Base-by-base conservation (phyloP, 805 yeast species). In the Blastobotrys robertii region DNA sequence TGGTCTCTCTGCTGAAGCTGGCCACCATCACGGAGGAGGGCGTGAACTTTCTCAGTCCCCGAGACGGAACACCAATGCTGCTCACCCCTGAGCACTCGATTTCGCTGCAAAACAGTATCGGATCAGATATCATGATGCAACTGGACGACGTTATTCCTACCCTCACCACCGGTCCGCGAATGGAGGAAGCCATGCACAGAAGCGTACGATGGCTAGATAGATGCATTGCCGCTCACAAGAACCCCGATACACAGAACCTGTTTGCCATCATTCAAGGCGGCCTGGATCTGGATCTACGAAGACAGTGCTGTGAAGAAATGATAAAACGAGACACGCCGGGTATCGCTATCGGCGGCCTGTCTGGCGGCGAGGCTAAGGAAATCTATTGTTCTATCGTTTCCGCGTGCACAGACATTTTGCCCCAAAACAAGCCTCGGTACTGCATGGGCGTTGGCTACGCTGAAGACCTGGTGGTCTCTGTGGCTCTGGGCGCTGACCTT, bases 391-490 rank as follows among this genome's bases (percentile, higher is more conserved):
- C 53, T 34, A 68, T 67, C 38, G 73, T 67, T 2, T 40, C 51
- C 8, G 51, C 56, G 2, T 68, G 73, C 45, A 68, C 72, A 0
- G 67, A 62, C 31, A 47, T 64, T 10, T 55, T 68, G 6, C 72
- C 72, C 8, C 57, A 59, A 32, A 45, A 56, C 44, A 68, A 68
- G 50, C 73, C 73, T 1, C 56, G 69, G 13, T 68, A 68, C 47
- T 66, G 69, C 50, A 68, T 68, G 72, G 72, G 72, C 11, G 70
- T 68, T 4, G 72, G 72, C 12, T 68, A 68, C 43, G 73, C 73
- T 6, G 72, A 68, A 46, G 72, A 68, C 46, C 52, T 68, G 47
- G 67, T 68, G 4, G 73, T 68, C 6, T 61, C 67, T 1, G 73
- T 68, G 4, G 72, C 72, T 2, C 57, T 68, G 33, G 72, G 72